phyloP scores from a whole-genome alignment of 495 filamentous ascomycete species.

The Neurospora pannonica region DNA sequence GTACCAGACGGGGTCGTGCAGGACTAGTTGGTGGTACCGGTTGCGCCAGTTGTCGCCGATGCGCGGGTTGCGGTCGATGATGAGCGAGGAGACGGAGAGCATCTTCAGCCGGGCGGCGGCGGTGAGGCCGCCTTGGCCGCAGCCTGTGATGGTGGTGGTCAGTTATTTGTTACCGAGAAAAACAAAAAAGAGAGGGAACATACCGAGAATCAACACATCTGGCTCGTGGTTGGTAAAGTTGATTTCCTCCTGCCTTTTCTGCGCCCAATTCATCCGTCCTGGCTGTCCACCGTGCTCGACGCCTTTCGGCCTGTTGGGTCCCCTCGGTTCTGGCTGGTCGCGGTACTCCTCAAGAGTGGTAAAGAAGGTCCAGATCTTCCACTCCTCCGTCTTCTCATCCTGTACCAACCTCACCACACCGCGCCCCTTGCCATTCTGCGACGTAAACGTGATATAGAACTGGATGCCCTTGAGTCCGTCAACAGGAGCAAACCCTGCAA shows the following conservation, averaged over 20 bases:
- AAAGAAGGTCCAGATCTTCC: slow-evolving; percentile 60
- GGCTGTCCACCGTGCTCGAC: slow-evolving; percentile 37
- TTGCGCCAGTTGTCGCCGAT: slow-evolving; percentile 74
- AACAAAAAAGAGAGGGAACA: slow-evolving; percentile 6
- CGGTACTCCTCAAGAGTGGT: slow-evolving; percentile 47
- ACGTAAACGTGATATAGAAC: slow-evolving; percentile 44
- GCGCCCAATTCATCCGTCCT: slow-evolving; percentile 53
- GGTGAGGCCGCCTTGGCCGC: slow-evolving; percentile 50
- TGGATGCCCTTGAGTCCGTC: slow-evolving; percentile 41
- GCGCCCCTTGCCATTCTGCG: slow-evolving; percentile 43
- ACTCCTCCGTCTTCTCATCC: slow-evolving; percentile 35
- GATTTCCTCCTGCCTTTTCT: slow-evolving; percentile 44
- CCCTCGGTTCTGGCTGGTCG: slow-evolving; percentile 41
- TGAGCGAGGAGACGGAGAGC: slow-evolving; percentile 52
- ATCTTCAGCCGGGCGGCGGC: slow-evolving; percentile 63
- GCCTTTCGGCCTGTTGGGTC: slow-evolving; percentile 39
- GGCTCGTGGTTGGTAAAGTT: slow-evolving; percentile 52
- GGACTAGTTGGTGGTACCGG: slow-evolving; percentile 53
- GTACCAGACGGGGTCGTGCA: slow-evolving; percentile 71
- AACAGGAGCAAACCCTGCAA: slow-evolving; percentile 32
- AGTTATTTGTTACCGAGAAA: neutral
- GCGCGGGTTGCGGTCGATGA: slow-evolving; percentile 55
- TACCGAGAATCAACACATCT: slow-evolving; percentile 58
- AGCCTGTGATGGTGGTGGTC: slow-evolving; percentile 28
- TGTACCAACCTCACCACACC: slow-evolving; percentile 49